Conservation (phyloP, 2,329 filamentous ascomycete species). For the Lasiodiplodia theobromae region DNA sequence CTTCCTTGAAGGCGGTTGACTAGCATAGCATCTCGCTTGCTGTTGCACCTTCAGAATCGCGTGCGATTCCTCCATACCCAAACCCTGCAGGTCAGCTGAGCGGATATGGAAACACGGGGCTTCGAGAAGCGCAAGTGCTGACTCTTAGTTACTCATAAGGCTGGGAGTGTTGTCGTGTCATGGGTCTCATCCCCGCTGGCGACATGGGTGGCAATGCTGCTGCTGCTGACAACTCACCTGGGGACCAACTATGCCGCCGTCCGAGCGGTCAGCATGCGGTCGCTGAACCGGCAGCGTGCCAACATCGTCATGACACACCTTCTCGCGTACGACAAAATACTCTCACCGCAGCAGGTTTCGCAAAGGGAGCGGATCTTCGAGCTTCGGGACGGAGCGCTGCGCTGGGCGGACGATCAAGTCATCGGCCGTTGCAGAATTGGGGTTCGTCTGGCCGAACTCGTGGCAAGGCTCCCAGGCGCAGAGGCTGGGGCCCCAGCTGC, state of each 20-base stretch:
- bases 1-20: neutral
- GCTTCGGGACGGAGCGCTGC: constrained; percentile 68
- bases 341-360: constrained; percentile 72
- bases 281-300: constrained; percentile 84
- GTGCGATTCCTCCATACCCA: neutral
- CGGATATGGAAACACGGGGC: constrained; percentile 14
- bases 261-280: constrained; percentile 80
- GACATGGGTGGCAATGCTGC: constrained; percentile 76
- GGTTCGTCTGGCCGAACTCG: constrained; percentile 48
- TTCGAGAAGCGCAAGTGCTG: constrained; percentile 24
- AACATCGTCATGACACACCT: constrained; percentile 75
- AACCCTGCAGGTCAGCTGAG: constrained; percentile 25
- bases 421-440: constrained; percentile 66
- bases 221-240: constrained; percentile 78
- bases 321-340: constrained; percentile 53
- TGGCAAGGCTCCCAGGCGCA: constrained; percentile 35
- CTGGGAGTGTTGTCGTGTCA: constrained; percentile 81
- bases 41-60: neutral
- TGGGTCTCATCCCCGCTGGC: constrained; percentile 72
- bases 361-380: constrained; percentile 65
- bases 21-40: constrained; percentile 11
- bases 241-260: constrained; percentile 88
- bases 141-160: constrained; percentile 44
- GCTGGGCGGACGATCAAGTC: constrained; percentile 54
- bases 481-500: constrained; percentile 11